Base-by-base conservation (phyloP, 352 stramenopile genomes). In the Pythium oligandrum region DNA sequence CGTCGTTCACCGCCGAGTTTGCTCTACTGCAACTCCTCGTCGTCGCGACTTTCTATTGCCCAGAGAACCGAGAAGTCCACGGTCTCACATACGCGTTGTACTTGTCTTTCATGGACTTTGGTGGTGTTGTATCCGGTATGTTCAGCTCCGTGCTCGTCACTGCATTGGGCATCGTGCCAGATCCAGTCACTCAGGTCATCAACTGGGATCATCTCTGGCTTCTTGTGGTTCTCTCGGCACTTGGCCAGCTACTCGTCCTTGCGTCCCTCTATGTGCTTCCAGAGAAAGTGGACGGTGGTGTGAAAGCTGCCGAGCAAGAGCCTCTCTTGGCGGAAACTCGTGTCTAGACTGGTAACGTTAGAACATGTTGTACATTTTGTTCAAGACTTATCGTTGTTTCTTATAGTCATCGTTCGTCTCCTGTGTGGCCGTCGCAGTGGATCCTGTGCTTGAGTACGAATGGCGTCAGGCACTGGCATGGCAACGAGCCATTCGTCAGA, bases 41-140 rank as follows among this genome's bases (percentile, higher is more conserved):
- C 33, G 78, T 93, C 26, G 83, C 83, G n/a, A 93, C 83, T 5
- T 90, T 72, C 66, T 91, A 90, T 57, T 90, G 80, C 36, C 83
- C 83, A 0, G 50, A 68, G 6, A 62, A 70, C 49, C 64, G 57
- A 1, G 69, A 83, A 2, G 63, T 88, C 6, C 78, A 89, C 52
- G 83, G 83, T 3, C 64, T 93, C 33, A 87, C 83, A 44, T 93
- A 93, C 59, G 80, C 83, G 44, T 60, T 93, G 49, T 93, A 77
- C 57, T 61, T 93, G 39, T 90, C 80, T 9, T 89, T 90, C 55
- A 93, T 93, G 78, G 80, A 93, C 66, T 90, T 93, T 64, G 83
- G 83, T 11, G 83, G 80, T 32, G 79, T 91, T 32, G 54, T 90
- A 2, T 90, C 79, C 3, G 77, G 79, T 6, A 48, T 93, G 10